Base-by-base conservation (phyloP, 2,329 filamentous ascomycete genomes). In the Diaporthe citrichinensis region DNA sequence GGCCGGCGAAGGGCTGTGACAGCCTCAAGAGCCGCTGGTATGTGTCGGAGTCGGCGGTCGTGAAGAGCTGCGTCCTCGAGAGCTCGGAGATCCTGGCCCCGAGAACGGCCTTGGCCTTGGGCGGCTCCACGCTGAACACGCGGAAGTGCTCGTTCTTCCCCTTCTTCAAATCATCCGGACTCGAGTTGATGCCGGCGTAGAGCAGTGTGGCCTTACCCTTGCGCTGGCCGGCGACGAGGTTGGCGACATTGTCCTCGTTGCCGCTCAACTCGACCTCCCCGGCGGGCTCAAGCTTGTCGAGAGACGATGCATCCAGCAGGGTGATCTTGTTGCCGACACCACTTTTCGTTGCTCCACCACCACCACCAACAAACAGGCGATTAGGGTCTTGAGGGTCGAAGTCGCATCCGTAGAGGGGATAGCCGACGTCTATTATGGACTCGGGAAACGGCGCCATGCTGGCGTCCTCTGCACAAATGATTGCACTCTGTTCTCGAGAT, bases 201-300 rank as follows among this genome's bases (percentile, higher is more conserved):
- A 91, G 85, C 57, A 90, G 82, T 8, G 90, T 90, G 71, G 82
- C 86, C 80, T 88, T 92, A 69, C 86, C 87, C 84, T 86, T 90
- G 84, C 81, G 89, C 81, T 86, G 89, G 78, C 95, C 92, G 71
- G 93, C 91, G 57, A 92, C 95, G 68, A 98, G 88, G 73, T 94
- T 96, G 78, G 94, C 95, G 75, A 98, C 94, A 74, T 94, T 97
- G 84, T 98, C 96, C 86, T 98, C 96, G 81, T 96, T 92, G 79
- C 92, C 90, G 77, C 94, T 94, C 67, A 98, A 91, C 76, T 95
- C 92, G 81, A 96, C 88, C 79, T 98, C 94, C 78, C 92, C 91
- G 31, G 89, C 87, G 78, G 93, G 87, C 77, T 92, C 89, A 68
- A 95, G 86, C 65, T 92, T 90, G 74, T 91, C 87, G 51, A 90